Percentiles rank a stretch among this genome's conserved stretches.
These are phyloP conservation scores for Brassica rapa DNA, from an alignment of 345 rosid genomes.

Conservation along the genomic window DNA sequence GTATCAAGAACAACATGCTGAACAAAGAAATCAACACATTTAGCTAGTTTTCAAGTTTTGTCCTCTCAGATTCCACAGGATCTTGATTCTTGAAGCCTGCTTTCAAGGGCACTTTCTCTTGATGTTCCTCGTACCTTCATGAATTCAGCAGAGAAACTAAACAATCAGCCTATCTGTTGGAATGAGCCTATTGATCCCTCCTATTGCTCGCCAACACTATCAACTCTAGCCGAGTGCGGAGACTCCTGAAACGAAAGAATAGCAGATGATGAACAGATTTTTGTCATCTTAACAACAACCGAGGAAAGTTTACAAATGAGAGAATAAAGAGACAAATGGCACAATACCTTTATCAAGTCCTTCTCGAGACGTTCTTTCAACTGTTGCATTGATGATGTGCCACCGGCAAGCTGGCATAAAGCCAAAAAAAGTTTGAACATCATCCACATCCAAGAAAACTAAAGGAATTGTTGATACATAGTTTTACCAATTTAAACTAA, in stretches of 20 bases:
- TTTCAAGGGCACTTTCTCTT: conserved; percentile 91
- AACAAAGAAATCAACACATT: conserved; percentile 13
- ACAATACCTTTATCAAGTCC: conserved; percentile 82
- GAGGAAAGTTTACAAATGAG: background rate
- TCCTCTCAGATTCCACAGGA: background rate
- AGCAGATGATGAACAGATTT: background rate
- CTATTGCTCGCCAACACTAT: conserved; percentile 82
- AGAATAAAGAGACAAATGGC: background rate
- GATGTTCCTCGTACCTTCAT: conserved; percentile 77
- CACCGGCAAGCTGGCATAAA: conserved; percentile 84
- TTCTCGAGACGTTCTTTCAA: conserved; percentile 97
- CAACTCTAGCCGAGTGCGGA: conserved; percentile 96
- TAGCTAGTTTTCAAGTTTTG: conserved; percentile 23
- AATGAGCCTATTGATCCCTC: conserved; percentile 98
- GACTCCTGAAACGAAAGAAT: conserved; percentile 64
- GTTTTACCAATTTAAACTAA: conserved; percentile 36
- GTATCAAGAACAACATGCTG: background rate
- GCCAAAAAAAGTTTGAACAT: conserved; percentile 21
- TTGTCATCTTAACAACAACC: background rate
- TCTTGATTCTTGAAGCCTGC: background rate
- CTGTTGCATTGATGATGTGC: conserved; percentile 99
- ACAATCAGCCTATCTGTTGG: conserved; percentile 57
- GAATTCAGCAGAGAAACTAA: too few relatives aligned
- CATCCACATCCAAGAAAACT: conserved; percentile 37
- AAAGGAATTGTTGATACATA: too few relatives aligned